Evolutionary conservation across 371 early-diverging fungal species (phyloP).

Genomic region (Mucor circinelloides): DNA sequence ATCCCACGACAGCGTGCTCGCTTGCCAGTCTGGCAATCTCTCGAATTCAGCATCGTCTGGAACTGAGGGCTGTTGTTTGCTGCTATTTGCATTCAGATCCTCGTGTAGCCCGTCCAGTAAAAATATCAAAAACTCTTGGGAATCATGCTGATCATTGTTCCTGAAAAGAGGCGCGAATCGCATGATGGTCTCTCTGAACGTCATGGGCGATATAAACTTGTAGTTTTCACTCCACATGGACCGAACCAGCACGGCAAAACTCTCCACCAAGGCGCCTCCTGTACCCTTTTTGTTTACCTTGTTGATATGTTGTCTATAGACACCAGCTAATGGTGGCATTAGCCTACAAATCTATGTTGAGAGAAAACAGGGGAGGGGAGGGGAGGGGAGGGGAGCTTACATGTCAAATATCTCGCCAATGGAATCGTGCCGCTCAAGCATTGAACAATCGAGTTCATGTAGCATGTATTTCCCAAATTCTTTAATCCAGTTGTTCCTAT

Average conservation of each 20-base stretch:
- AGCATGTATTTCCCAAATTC: constrained; percentile 98
- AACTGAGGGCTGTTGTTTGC: constrained; percentile 11
- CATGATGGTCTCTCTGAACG: constrained; percentile 51
- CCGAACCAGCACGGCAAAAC: constrained; percentile 65
- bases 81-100: constrained; percentile 55
- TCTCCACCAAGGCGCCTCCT: constrained; percentile 67
- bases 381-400: too few relatives aligned
- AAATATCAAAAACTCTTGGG: constrained; percentile 73
- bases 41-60: constrained; percentile 42
- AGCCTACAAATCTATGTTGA: not conserved
- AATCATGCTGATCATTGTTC: constrained; percentile 71
- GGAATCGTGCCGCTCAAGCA: constrained; percentile 88
- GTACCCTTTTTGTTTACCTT: constrained; percentile 74
- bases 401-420: constrained; percentile 75
- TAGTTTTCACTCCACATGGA: constrained; percentile 67
- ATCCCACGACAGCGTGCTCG: constrained; percentile 75
- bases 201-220: constrained; percentile 53
- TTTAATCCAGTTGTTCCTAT: constrained; percentile 79
- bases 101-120: constrained; percentile 78
- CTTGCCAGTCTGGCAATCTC: constrained; percentile 47
- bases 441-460: constrained; percentile 95
- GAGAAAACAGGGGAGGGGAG: too few relatives aligned
- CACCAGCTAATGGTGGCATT: constrained; percentile 49
- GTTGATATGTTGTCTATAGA: constrained; percentile 71
- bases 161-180: constrained; percentile 60